These are phyloP conservation scores for Thalassiosira gravida DNA, from an alignment of 352 stramenopile species.

Conservation along the genomic window DNA sequence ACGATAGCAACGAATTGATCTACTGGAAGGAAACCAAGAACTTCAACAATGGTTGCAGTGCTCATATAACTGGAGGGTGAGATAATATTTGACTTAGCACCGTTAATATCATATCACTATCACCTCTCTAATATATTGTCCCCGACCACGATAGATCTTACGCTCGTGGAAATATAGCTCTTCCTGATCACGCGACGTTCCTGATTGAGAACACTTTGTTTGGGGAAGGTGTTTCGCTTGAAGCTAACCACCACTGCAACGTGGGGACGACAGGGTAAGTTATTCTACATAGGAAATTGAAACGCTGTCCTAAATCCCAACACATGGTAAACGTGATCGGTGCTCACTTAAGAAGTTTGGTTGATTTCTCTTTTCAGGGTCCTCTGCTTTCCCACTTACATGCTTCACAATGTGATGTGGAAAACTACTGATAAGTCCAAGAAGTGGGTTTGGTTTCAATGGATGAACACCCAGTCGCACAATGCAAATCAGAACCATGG, in stretches of 20 bases:
- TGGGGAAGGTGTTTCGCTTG: constrained; percentile 45
- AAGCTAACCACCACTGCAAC: constrained; percentile 77
- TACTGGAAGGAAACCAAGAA: constrained; percentile 77
- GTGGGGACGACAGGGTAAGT: constrained; percentile 64
- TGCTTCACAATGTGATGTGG: constrained; percentile 68
- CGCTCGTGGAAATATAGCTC: constrained; percentile 59
- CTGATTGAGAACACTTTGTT: constrained; percentile 69
- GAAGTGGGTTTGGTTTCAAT: constrained; percentile 57
- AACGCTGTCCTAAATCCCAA: too few species aligned
- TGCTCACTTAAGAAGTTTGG: too few species aligned
- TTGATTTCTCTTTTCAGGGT: too few species aligned
- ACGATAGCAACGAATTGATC: constrained; percentile 56
- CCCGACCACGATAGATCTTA: constrained; percentile 22
- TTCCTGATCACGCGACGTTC: constrained; percentile 72
- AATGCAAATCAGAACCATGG: neutral
- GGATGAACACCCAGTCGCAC: neutral
- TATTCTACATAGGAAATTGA: too few species aligned
- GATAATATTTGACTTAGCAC: neutral
- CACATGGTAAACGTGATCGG: too few species aligned
- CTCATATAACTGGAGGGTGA: constrained; percentile 48
- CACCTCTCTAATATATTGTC: neutral
- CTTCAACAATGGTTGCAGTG: constrained; percentile 66
- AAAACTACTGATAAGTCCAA: constrained; percentile 17
- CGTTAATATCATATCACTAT: neutral
- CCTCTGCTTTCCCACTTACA: constrained; percentile 68